phyloP scores from a whole-genome alignment of 2,329 filamentous ascomycete genomes.

The Sclerotinia borealis region DNA sequence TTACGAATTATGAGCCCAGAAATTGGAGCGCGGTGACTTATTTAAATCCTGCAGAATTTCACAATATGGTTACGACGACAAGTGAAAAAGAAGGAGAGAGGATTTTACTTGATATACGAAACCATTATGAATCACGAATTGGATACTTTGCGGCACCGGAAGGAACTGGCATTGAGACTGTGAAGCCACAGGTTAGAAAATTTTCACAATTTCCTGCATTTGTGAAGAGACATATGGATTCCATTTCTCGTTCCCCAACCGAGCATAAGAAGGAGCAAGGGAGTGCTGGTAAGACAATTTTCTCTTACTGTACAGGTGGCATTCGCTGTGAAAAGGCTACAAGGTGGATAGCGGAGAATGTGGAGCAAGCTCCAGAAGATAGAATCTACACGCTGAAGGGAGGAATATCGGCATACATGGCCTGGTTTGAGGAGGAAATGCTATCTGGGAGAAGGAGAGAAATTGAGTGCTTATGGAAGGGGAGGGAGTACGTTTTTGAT shows the following conservation, averaged over 20 bases:
- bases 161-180: slow-evolving; percentile 23
- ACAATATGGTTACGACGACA: slow-evolving; percentile 13
- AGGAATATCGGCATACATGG: slow-evolving; percentile 31
- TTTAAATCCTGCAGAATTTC: slow-evolving; percentile 28
- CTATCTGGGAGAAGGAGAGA: slow-evolving; percentile 22
- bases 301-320: slow-evolving; percentile 33
- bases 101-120: slow-evolving; percentile 30
- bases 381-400: slow-evolving; percentile 30
- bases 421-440: slow-evolving; percentile 33
- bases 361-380: slow-evolving; percentile 19
- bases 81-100: neutral
- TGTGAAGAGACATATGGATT: slow-evolving; percentile 23
- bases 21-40: slow-evolving; percentile 27
- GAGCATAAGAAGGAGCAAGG: neutral
- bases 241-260: neutral
- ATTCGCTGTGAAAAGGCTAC: slow-evolving; percentile 33
- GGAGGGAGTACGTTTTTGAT: slow-evolving; percentile 33
- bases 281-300: slow-evolving; percentile 20
- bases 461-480: slow-evolving; percentile 29
- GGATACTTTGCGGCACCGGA: slow-evolving; percentile 30
- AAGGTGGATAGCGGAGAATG: slow-evolving; percentile 29
- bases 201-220: slow-evolving; percentile 33
- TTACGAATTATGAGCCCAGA: slow-evolving; percentile 28
- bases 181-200: slow-evolving; percentile 29
- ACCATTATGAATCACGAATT: slow-evolving; percentile 33